Evolutionary conservation across 1,284 basidiomycete genomes (phyloP).

Genomic region (Puccinia novopanici): DNA sequence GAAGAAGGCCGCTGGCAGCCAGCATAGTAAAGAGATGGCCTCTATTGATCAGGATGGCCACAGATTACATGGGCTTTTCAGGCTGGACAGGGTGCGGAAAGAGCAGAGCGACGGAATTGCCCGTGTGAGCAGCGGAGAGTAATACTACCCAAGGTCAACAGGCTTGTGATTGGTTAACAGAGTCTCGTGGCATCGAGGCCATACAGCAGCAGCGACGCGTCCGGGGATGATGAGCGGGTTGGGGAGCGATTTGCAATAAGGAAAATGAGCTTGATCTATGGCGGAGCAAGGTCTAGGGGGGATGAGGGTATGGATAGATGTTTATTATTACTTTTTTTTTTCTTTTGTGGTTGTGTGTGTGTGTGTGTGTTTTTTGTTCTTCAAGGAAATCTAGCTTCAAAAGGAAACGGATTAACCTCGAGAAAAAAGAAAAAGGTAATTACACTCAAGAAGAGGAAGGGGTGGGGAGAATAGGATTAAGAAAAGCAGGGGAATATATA

Average conservation of each 20-base stretch:
- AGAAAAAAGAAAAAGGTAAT: background rate
- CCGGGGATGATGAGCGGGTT: background rate
- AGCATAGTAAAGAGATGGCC: too few relatives aligned
- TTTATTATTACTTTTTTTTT: background rate
- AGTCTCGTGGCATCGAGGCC: background rate
- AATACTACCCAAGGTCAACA: background rate
- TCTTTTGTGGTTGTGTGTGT: too few relatives aligned
- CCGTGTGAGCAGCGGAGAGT: background rate
- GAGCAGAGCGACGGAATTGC: too few relatives aligned
- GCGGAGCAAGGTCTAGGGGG: background rate
- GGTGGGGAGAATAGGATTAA: background rate
- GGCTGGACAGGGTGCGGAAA: too few relatives aligned
- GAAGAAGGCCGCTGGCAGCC: too few relatives aligned
- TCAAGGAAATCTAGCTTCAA: conserved; percentile 14
- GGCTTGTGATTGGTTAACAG: background rate
- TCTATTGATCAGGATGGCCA: too few relatives aligned
- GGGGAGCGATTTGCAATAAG: background rate
- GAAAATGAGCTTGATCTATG: background rate
- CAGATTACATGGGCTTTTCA: too few relatives aligned
- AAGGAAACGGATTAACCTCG: background rate
- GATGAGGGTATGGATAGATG: background rate
- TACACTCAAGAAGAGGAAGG: background rate
- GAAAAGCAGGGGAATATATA: background rate
- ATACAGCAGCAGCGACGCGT: background rate
- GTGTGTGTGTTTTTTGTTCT: background rate